These are phyloP conservation scores for Arthroderma uncinatum DNA, from an alignment of 2,329 filamentous ascomycete species.

Conservation along the genomic window DNA sequence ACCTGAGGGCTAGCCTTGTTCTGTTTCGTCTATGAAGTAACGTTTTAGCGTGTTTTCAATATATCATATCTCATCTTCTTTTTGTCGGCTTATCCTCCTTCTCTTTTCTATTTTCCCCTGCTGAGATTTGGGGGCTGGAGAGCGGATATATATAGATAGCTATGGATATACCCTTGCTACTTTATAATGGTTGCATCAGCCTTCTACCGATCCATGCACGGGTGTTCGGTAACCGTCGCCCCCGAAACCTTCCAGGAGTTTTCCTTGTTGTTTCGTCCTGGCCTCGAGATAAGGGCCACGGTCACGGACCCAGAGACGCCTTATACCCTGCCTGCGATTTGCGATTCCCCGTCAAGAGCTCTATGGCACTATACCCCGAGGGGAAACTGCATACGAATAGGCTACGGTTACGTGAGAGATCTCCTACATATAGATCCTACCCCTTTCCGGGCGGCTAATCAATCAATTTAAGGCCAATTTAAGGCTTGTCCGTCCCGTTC, in stretches of 20 bases:
- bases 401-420: not conserved
- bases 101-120: not conserved
- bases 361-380: not conserved
- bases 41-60: not conserved
- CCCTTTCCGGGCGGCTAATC: not conserved
- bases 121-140: not conserved
- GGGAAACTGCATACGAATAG: not conserved
- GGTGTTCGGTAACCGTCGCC: not conserved
- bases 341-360: not conserved
- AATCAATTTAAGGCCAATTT: not conserved
- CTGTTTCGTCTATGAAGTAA: conserved; percentile 2
- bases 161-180: not conserved
- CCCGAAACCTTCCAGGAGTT: not conserved
- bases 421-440: not conserved
- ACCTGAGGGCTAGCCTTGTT: conserved; percentile 8
- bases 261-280: not conserved
- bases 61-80: not conserved
- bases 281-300: not conserved
- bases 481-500: not conserved
- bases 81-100: not conserved
- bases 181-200: not conserved
- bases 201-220: conserved; percentile 1
- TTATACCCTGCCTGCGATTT: not conserved
- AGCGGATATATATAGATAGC: not conserved
- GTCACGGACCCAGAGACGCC: not conserved